Base-by-base conservation (phyloP, 371 early-diverging fungal genomes). In the Smittium culicis region DNA sequence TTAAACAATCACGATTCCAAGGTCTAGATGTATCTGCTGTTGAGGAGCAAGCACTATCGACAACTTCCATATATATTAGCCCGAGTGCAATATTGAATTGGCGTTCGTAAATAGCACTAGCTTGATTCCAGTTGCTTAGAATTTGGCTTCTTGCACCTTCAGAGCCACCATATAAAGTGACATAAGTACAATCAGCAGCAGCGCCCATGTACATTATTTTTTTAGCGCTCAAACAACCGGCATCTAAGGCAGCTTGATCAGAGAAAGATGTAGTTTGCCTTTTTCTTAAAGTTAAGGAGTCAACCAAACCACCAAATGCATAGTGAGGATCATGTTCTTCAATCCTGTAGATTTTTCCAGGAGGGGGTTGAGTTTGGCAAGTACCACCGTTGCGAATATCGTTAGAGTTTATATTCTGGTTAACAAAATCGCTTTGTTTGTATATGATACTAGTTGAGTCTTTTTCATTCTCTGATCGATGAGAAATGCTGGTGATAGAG, bases 51-150 rank as follows among this genome's bases (percentile, higher is more conserved):
- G 71, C 72, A 3, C 79, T 72, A 24, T 80, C 70, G 69, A 84
- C 83, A 34, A 93, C 77, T 54, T 87, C 82, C 57, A 95, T 86
- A 55, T 88, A 80, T 54, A 93, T 86, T 29, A 97, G 68, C 1
- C 94, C 96, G 29, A 96, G 78, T 1, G 82, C 81, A 11, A 97
- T 81, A 71, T 95, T 94, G 74, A 96, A 93, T n/a, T 89, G 88
- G 2, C 83, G 77, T 77, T 94, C 92, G 73, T 93, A 97, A 5
- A 92, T 79, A 2, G 82, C 86, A 29, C 91, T 89, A 2, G 84
- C 90, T 56, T 81, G 83, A 74, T 88, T 88, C 80, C 86, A 88
- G 68, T 87, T 79, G 65, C 80, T 84, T 60, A 89, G 79, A 54
- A 91, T 89, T 68, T 88, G 87, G 55, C 75, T 78, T 55, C 83